Evolutionary conservation across 163 green algal species (phyloP).

Genomic region (Chlorella variabilis): DNA sequence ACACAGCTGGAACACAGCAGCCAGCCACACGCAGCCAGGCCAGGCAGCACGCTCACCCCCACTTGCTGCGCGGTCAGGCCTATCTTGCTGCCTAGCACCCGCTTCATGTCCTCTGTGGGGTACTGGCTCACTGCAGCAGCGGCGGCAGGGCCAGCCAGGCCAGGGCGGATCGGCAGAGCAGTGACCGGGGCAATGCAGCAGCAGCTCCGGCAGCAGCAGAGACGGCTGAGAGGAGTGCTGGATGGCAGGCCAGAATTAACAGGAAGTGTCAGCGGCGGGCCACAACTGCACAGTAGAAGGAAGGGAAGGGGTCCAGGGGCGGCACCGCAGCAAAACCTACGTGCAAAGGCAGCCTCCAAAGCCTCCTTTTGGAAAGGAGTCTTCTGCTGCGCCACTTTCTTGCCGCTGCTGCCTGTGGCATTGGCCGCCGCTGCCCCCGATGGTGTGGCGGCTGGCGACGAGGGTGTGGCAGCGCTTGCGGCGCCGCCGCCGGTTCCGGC

Average conservation of each 20-base stretch:
- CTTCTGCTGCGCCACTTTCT: slow-evolving; percentile 53
- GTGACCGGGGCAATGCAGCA: no score
- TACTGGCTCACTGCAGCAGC: slow-evolving; percentile 65
- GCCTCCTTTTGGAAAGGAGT: slow-evolving; percentile 82
- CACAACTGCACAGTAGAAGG: no score
- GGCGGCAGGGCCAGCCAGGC: not conserved
- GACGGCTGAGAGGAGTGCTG: no score
- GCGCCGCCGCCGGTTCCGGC: not conserved
- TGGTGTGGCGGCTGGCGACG: not conserved
- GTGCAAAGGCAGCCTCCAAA: slow-evolving; percentile 72
- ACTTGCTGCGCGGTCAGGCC: slow-evolving; percentile 81
- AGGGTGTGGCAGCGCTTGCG: not conserved
- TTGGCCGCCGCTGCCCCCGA: not conserved
- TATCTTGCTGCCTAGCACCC: slow-evolving; percentile 69
- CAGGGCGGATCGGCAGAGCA: no score
- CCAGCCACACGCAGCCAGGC: not conserved
- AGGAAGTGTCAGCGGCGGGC: no score
- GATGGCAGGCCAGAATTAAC: not conserved
- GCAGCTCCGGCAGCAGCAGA: no score
- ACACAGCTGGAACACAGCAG: not conserved
- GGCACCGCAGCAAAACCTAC: not conserved
- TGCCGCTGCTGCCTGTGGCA: not conserved
- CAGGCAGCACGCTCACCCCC: slow-evolving; percentile 44
- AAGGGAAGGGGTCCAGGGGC: no score
- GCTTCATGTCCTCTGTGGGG: slow-evolving; percentile 63